A percentile compares a stretch with the other conserved stretches of the same genome.
phyloP scores from a whole-genome alignment of 176 grass and related monocot genomes.

The Paspalum vaginatum region DNA sequence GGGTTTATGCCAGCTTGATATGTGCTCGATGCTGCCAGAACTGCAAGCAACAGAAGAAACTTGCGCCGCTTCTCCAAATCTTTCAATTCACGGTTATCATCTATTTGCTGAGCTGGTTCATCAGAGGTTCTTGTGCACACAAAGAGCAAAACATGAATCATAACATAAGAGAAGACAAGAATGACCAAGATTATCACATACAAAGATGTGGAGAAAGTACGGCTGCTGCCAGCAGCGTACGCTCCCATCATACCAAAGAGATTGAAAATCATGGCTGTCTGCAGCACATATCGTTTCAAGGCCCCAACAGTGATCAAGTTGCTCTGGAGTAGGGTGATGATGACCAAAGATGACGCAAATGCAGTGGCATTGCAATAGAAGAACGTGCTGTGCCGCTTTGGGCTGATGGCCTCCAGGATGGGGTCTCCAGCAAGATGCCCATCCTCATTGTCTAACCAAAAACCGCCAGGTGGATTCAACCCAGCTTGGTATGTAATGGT shows the following conservation, averaged over 20 bases:
- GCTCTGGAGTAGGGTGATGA: constrained; percentile 51
- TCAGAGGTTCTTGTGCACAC: constrained; percentile 10
- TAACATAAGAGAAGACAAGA: constrained; percentile 23
- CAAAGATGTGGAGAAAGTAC: constrained; percentile 20
- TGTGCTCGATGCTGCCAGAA: constrained; percentile 58
- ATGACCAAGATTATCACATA: constrained; percentile 42
- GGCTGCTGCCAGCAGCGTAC: constrained; percentile 38
- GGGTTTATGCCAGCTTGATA: constrained; percentile 61
- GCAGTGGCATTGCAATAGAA: constrained; percentile 47
- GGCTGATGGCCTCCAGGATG: constrained; percentile 18
- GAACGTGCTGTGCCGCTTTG: constrained; percentile 29
- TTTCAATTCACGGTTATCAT: constrained; percentile 25
- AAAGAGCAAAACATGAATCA: constrained; percentile 26
- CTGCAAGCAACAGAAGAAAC: constrained; percentile 56
- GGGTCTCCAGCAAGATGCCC: constrained; percentile 32
- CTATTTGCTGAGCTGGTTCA: constrained; percentile 2
- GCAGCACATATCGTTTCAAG: constrained; percentile 25
- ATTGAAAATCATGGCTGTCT: constrained; percentile 40
- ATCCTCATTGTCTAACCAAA: constrained; percentile 37
- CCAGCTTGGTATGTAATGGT: constrained; percentile 37
- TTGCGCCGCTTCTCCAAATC: constrained; percentile 46
- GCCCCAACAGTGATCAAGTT: constrained; percentile 3
- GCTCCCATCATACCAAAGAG: constrained; percentile 48
- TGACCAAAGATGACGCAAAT: constrained; percentile 49
- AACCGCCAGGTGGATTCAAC: constrained; percentile 14